phyloP scores from a whole-genome alignment of 2,329 filamentous ascomycete genomes.

The Dothideomycetidae sp. region DNA sequence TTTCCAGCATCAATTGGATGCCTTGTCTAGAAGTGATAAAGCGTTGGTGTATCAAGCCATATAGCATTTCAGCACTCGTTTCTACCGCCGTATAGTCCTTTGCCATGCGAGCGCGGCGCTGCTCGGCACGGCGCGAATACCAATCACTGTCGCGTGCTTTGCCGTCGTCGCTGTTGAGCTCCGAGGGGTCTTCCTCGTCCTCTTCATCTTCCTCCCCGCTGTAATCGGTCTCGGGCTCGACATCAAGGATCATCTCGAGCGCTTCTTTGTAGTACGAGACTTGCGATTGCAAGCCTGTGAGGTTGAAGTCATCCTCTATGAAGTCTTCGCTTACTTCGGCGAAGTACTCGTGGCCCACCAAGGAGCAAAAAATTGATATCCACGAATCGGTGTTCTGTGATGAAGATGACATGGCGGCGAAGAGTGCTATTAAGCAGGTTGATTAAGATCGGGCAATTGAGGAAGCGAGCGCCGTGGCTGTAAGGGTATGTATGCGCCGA shows the following conservation, averaged over 20 bases:
- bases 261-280: slow-evolving; percentile 99
- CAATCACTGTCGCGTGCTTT: slow-evolving; percentile 27
- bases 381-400: slow-evolving; percentile 65
- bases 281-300: slow-evolving; percentile 87
- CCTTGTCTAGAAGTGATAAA: slow-evolving; percentile 94
- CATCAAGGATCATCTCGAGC: slow-evolving; percentile 96
- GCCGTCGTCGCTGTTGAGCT: slow-evolving; percentile 42
- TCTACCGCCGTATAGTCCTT: slow-evolving; percentile 93
- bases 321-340: slow-evolving; percentile 98
- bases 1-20: slow-evolving; percentile 98
- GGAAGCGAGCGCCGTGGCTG: no score
- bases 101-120: slow-evolving; percentile 69
- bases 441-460: no score
- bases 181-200: slow-evolving; percentile 34
- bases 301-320: slow-evolving; percentile 98
- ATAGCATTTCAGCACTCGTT: slow-evolving; percentile 93
- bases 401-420: slow-evolving; percentile 38
- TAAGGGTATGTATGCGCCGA: no score
- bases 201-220: slow-evolving; percentile 49
- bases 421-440: no score
- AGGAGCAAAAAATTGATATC: slow-evolving; percentile 93
- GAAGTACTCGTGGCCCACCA: slow-evolving; percentile 96
- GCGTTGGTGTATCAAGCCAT: slow-evolving; percentile 93
- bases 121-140: slow-evolving; percentile 24
- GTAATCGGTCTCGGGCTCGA: slow-evolving; percentile 72